These are phyloP conservation scores for Handroanthus guayacan DNA, from an alignment of 257 asterid species.

Conservation along the genomic window DNA sequence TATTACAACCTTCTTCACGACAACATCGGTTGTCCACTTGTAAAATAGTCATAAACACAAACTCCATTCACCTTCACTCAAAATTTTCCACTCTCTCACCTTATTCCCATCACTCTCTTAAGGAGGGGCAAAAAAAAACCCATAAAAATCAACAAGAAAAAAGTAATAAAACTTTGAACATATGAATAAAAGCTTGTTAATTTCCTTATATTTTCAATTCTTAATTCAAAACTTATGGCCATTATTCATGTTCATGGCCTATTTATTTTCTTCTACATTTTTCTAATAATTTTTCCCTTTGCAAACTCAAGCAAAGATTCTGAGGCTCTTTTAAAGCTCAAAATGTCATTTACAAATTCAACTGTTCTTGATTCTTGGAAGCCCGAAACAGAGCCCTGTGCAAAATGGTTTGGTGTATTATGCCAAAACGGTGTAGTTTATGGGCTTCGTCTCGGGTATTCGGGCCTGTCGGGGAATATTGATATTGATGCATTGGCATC, in stretches of 20 bases:
- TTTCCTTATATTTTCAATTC: neutral
- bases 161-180: neutral
- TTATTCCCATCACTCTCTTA: neutral
- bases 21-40: conserved; percentile 50
- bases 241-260: conserved; percentile 43
- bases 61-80: conserved; percentile 26
- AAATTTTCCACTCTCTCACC: neutral
- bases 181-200: neutral
- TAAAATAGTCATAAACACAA: conserved; percentile 11
- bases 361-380: conserved; percentile 71
- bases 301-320: conserved; percentile 51
- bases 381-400: conserved; percentile 70
- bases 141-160: neutral
- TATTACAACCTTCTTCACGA: conserved; percentile 40
- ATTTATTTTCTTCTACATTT: conserved; percentile 38
- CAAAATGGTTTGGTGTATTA: conserved; percentile 61
- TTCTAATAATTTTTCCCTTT: conserved; percentile 37
- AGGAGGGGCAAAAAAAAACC: conserved; percentile 8
- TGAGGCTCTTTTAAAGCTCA: conserved; percentile 67
- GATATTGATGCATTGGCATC: conserved; percentile 68
- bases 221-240: conserved; percentile 49
- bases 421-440: conserved; percentile 56
- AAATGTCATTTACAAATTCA: conserved; percentile 54
- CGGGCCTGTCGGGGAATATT: conserved; percentile 67
- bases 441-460: conserved; percentile 52